A percentile compares a stretch with the other conserved stretches of the same genome.
phyloP scores from a whole-genome alignment of 2,329 filamentous ascomycete genomes.

The Ophiostoma fasciatum region DNA sequence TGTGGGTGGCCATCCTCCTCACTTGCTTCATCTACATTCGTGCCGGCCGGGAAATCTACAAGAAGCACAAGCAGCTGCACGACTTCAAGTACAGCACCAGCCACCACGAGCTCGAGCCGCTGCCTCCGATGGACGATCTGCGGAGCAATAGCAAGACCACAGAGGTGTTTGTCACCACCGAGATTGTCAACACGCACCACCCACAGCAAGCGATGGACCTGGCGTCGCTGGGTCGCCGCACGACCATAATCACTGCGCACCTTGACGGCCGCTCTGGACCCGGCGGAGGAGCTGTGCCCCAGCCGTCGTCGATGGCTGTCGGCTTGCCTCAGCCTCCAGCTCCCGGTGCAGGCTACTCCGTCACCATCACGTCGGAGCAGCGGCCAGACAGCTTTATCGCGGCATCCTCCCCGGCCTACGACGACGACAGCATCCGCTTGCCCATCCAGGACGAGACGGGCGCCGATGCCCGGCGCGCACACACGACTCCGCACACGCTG shows the following conservation, averaged over 20 bases:
- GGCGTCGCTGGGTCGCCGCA: constrained; percentile 18
- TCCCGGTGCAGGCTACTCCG: constrained; percentile 27
- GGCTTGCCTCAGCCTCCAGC: not conserved
- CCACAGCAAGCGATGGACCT: constrained; percentile 19
- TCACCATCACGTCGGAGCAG: constrained; percentile 31
- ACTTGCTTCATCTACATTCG: constrained; percentile 52
- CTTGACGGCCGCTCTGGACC: no score
- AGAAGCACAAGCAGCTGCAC: constrained; percentile 46
- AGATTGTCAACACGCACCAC: constrained; percentile 19
- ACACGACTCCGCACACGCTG: not conserved
- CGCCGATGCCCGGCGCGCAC: constrained; percentile 5
- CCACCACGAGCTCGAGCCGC: constrained; percentile 26
- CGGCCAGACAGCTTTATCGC: constrained; percentile 10
- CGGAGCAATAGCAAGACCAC: constrained; percentile 40
- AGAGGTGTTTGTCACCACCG: constrained; percentile 48
- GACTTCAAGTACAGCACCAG: constrained; percentile 41
- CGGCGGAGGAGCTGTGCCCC: no score
- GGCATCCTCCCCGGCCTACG: constrained; percentile 12
- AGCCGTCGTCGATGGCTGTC: not conserved
- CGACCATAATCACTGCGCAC: no score
- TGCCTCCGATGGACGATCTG: constrained; percentile 26
- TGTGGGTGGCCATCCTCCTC: constrained; percentile 48
- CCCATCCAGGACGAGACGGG: constrained; percentile 16
- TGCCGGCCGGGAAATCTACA: constrained; percentile 52
- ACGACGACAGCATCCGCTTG: constrained; percentile 14